Base-by-base conservation (phyloP, 495 filamentous ascomycete genomes). In the Penicillium arizonense region DNA sequence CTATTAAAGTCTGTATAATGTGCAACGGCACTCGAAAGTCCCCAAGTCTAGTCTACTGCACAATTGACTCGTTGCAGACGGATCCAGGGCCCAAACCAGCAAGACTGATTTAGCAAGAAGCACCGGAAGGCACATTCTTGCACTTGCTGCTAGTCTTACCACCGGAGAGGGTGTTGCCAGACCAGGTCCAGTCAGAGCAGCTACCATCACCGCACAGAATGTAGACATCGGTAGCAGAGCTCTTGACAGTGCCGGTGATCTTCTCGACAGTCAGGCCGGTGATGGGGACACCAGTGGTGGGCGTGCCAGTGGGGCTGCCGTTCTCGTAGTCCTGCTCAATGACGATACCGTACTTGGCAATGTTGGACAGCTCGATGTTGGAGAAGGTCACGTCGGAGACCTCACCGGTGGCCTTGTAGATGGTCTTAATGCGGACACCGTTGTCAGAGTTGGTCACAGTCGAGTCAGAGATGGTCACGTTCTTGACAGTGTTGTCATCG, bases 251-350 rank as follows among this genome's bases (percentile, higher is more conserved):
- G 3, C 85, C 86, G 0, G 68, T 75, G 18, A 87, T 68, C 44
- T 68, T 69, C 16, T 63, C 47, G n/a, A 88, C 48, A 11, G 75
- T 82, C 9, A 88, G 56, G 30, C 72, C 74, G 12, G 81, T 85
- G 55, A 88, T 86, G 3, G 80, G 76, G 23, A 88, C 77, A 18
- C 85, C 83, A 37, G 59, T 77, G 3, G 85, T 85, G 14, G 85
- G 79, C 3, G 49, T 80, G n/a, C 83, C 83, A 23, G 79, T 84
- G 3, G 77, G 82, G 56, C 69, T 71, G 33, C 83, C 84, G 53
- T 85, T 85, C 71, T 81, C 67, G 58, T 88, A 89, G 64, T 87
- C 84, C 68, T 89, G 86, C 69, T 88, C 69, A 40, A 89, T 81
- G 52, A 85, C 73, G 43, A 89, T 81, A 43, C 84, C 86, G 61